A percentile compares a stretch with the other conserved stretches of the same genome.
phyloP scores from a whole-genome alignment of 225 moss, liverwort and hornwort species.

The Asterella californica region DNA sequence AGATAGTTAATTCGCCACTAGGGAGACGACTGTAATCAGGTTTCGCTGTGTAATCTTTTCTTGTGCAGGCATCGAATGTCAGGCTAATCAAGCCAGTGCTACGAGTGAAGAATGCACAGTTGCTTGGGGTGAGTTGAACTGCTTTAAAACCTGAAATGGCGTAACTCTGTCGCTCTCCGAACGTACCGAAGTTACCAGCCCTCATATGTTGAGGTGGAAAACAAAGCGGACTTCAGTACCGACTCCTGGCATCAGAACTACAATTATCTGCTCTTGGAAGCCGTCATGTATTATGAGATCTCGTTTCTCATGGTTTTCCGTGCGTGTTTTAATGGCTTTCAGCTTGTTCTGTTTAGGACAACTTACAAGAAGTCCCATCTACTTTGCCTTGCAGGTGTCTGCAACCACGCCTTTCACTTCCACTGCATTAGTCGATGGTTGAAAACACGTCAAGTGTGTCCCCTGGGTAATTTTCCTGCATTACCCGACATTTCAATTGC shows the following conservation, averaged over 20 bases:
- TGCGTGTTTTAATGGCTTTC: not conserved
- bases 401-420: slow-evolving; percentile 96
- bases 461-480: slow-evolving; percentile 45
- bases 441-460: slow-evolving; percentile 93
- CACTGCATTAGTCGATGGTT: slow-evolving; percentile 95
- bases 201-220: no score
- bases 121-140: slow-evolving; percentile 66
- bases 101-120: slow-evolving; percentile 94
- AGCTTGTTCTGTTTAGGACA: not conserved
- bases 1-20: not conserved
- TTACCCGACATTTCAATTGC: not conserved
- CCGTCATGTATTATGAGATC: not conserved
- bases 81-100: slow-evolving; percentile 90
- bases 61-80: slow-evolving; percentile 76
- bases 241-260: no score
- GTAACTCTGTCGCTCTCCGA: not conserved
- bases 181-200: not conserved
- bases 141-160: not conserved
- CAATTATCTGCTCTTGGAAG: not conserved
- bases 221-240: no score
- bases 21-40: not conserved
- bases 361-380: not conserved
- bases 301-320: not conserved
- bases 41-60: not conserved
- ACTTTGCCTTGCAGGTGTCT: slow-evolving; percentile 52